Evolutionary conservation across 441 rosid species (phyloP), one percentile per base, ranked within the genome.

Genomic region (Flueggea neowawraea): DNA sequence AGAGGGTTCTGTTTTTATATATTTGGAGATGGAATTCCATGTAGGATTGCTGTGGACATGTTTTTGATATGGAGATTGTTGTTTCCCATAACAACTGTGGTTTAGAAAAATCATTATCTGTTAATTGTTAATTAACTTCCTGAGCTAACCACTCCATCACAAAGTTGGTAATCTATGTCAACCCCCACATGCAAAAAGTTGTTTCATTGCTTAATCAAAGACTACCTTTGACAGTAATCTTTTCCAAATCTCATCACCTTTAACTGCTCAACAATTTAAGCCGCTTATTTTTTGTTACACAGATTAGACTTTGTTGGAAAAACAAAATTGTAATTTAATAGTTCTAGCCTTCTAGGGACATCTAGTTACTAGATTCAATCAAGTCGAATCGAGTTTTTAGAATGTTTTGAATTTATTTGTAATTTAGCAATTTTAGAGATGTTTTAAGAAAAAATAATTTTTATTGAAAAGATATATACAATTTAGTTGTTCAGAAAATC

Each of bases 161-260:
- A 80, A 81, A 77, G 77, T 31, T 58, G 55, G 67, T 11, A 49
- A 31, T 66, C 68, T 78, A 73, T 55, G 74, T 70, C 81, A 84
- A 81, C 88, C 77, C 69, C 81, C 95, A 80, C 95, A 81, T 81
- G 90, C 82, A 72, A 53, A 75, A 84, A 82, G 52, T 55, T 70
- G 16, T 50, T 63, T 66, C 16, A 54, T 67, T 56, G 31, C 32
- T 69, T 72, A 71, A 66, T 61, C 65, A 57, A 58, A 53, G 14
- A 47, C 14, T 10, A 47, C 3, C 14, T 2, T 22, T 47, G 50
- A 47, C 4, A 47, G 12, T 10, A 10, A 10, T 47, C 50, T 47
- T 47, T 47, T 10, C 5, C 14, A 10, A 47, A 10, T 47, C n/a
- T 47, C 1, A 47, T 10, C 50, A 47, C 14, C 50, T 9, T 47